Evolutionary conservation across 2,329 filamentous ascomycete species (phyloP).

Genomic region (Penicillium sp.): DNA sequence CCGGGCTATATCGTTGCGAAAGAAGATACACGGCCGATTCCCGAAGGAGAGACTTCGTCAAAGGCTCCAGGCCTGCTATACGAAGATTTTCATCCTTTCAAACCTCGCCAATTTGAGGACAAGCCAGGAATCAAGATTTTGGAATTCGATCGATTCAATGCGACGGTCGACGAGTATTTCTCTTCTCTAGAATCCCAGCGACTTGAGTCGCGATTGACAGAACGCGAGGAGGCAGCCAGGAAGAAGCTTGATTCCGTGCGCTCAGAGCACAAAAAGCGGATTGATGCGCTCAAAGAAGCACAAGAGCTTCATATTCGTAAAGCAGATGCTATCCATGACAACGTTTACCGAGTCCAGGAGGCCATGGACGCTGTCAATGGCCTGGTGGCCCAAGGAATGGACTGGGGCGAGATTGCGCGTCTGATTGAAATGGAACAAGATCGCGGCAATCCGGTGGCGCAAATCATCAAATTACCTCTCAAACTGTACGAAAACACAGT

Average conservation of each 20-base stretch:
- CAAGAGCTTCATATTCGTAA: constrained; percentile 84
- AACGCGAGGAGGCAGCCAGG: constrained; percentile 77
- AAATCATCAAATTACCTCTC: constrained; percentile 80
- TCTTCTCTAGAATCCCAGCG: constrained; percentile 94
- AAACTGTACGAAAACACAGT: constrained; percentile 88
- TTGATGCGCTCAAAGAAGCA: constrained; percentile 77
- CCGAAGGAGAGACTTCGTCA: constrained; percentile 37
- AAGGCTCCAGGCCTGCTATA: constrained; percentile 62
- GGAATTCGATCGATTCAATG: constrained; percentile 82
- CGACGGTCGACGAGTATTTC: constrained; percentile 93
- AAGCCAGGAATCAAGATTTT: constrained; percentile 67
- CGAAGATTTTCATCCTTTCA: constrained; percentile 93
- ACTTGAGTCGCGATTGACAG: constrained; percentile 76
- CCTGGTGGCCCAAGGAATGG: constrained; percentile 90
- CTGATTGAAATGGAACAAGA: constrained; percentile 85
- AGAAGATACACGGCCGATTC: constrained; percentile 41
- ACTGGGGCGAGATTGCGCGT: constrained; percentile 89
- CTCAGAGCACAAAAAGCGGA: constrained; percentile 77
- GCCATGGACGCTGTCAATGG: constrained; percentile 90
- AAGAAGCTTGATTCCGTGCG: constrained; percentile 82
- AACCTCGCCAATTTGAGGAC: constrained; percentile 73
- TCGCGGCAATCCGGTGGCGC: constrained; percentile 77
- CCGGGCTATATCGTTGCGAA: constrained; percentile 89
- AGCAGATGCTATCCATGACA: constrained; percentile 85
- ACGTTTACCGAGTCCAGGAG: constrained; percentile 86